Percentiles rank a stretch among this genome's conserved stretches.
Conservation (phyloP, 2,329 filamentous ascomycete species). For the Lachnum nothofagi region DNA sequence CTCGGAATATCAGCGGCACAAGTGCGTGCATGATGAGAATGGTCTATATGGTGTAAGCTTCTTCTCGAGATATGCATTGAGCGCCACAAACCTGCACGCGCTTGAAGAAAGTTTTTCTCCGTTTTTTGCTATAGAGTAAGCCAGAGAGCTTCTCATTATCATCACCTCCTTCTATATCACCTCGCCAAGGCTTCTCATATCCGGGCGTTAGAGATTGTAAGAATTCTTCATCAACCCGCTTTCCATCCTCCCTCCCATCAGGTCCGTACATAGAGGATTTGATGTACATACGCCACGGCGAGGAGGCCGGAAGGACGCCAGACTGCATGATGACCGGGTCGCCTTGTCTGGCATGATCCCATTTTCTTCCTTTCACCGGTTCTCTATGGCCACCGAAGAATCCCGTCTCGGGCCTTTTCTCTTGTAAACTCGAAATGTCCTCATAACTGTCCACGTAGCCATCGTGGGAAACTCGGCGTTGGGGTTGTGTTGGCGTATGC, state of each 20-base stretch:
- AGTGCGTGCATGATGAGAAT: slow-evolving; percentile 48
- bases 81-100: slow-evolving; percentile 26
- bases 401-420: slow-evolving; percentile 26
- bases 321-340: slow-evolving; percentile 33
- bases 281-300: slow-evolving; percentile 30
- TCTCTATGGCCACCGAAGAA: slow-evolving; percentile 32
- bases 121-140: slow-evolving; percentile 28
- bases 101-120: slow-evolving; percentile 22
- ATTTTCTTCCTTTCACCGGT: slow-evolving; percentile 33
- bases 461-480: slow-evolving; percentile 29
- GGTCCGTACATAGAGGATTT: slow-evolving; percentile 32
- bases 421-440: slow-evolving; percentile 16
- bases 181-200: slow-evolving; percentile 33
- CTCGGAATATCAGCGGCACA: slow-evolving; percentile 76
- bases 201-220: slow-evolving; percentile 31
- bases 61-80: background rate
- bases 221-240: slow-evolving; percentile 27
- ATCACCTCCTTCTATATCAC: slow-evolving; percentile 26
- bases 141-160: slow-evolving; percentile 28
- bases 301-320: slow-evolving; percentile 17
- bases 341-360: slow-evolving; percentile 32
- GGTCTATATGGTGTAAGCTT: slow-evolving; percentile 20
- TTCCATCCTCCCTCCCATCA: slow-evolving; percentile 22
- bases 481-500: slow-evolving; percentile 16
- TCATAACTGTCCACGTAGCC: slow-evolving; percentile 31